phyloP scores from a whole-genome alignment of 208 protist genomes.

The Trypanosoma brucei region DNA sequence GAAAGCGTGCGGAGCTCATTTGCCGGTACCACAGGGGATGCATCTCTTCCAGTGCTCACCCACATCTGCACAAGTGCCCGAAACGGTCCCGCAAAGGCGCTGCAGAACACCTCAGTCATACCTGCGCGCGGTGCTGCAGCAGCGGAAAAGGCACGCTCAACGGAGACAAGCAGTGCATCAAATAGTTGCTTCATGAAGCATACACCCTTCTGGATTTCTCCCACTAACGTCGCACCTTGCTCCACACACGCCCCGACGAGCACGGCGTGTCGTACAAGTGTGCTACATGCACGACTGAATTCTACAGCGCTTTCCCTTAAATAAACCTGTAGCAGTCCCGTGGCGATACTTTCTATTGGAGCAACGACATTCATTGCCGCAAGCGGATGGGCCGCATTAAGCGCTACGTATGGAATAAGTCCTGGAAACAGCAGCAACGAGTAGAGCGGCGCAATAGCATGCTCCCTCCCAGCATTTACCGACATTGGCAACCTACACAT shows the following conservation, averaged over 20 bases:
- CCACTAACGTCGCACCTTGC: not conserved
- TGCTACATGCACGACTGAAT: conserved; percentile 12
- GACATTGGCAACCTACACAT: conserved; percentile 4
- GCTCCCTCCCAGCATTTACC: not conserved
- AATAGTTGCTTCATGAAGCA: conserved; percentile 24
- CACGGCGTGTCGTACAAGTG: conserved; percentile 19
- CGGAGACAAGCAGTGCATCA: conserved; percentile 23
- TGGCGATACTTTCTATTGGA: conserved; percentile 11
- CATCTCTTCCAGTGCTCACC: not conserved
- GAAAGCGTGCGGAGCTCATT: not conserved
- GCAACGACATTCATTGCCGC: conserved; percentile 9
- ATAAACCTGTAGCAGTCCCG: conserved; percentile 17
- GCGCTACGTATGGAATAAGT: conserved; percentile 23
- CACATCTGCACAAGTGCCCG: conserved; percentile 3
- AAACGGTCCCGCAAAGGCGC: conserved; percentile 32
- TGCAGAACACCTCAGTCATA: conserved; percentile 35
- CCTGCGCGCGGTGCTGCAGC: conserved; percentile 34
- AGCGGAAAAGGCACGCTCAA: conserved; percentile 35
- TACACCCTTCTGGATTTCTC: not conserved
- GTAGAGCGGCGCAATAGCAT: not conserved
- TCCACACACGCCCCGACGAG: conserved; percentile 13
- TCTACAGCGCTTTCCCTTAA: conserved; percentile 10
- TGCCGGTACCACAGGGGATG: not conserved
- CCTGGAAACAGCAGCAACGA: conserved; percentile 28
- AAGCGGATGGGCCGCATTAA: conserved; percentile 9